Base-by-base conservation (phyloP, 2,329 filamentous ascomycete genomes). In the Colletotrichum sp. region DNA sequence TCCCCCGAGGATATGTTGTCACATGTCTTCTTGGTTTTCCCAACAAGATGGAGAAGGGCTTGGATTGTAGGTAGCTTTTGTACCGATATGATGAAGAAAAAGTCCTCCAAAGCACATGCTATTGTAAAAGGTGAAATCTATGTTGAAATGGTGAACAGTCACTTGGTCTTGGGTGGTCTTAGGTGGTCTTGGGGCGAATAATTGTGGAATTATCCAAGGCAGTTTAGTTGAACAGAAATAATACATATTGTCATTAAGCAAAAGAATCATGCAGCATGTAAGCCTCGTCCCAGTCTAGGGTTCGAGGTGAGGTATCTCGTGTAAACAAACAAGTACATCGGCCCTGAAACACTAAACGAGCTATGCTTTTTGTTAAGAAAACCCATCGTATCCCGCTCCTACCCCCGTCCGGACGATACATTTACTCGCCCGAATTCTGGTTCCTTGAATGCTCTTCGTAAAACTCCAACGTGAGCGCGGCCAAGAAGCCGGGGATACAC, bases 401-500 rank as follows among this genome's bases (percentile, higher is more conserved):
- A 3, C 21, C 24, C 16, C 16, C 16, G n/a, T 52, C n/a, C 12
- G 4, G 13, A 32, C 21, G 16, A 7, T 9, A 30, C 38, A 43
- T 5, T 21, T 52, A 73, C 21, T 76, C 74, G 16, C 48, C 62
- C n/a, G 67, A 61, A 32, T 62, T 65, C 61, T 72, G 77, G n/a
- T 75, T 80, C 52, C 83, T 81, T 14, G 83, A 80, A 73, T 90
- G 85, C 85, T 94, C 92, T 80, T 98, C 96, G 83, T 95, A 98
- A 86, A 98, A 98, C 85, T 98, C 96, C 81, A 98, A 85, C 52
- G 96, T 98, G 86, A 98, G 88, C 18, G 96, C 96, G 38, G 96
- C 96, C 78, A 98, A 84, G 83, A 98, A 98, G 71, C 96, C 96
- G 6, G 96, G 96, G 77, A 98, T 97, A 83, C 96, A 96, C 62